phyloP scores from a whole-genome alignment of 2,329 filamentous ascomycete species.

The Thelonectria rubi region DNA sequence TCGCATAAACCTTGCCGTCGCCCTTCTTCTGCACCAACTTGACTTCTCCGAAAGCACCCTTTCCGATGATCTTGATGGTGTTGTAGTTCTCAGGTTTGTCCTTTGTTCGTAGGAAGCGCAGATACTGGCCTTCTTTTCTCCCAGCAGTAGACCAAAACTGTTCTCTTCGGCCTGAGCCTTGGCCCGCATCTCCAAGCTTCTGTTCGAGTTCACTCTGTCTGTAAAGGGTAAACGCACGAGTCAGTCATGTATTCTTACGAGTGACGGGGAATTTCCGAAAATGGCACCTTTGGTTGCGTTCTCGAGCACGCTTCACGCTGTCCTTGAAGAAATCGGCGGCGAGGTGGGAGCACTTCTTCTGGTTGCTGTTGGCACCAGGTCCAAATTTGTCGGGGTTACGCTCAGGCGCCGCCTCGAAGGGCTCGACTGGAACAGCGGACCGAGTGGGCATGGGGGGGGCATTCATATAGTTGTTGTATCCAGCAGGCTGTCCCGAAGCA shows the following conservation, averaged over 20 bases:
- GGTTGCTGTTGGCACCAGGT: constrained; percentile 71
- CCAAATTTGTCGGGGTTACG: constrained; percentile 85
- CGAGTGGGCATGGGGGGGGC: constrained; percentile 72
- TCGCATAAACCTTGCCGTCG: constrained; percentile 95
- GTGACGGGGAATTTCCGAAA: constrained; percentile 15
- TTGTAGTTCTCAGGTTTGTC: constrained; percentile 94
- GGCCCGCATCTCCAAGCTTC: constrained; percentile 79
- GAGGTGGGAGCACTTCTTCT: constrained; percentile 74
- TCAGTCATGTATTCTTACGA: constrained; percentile 20
- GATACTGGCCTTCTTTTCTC: constrained; percentile 88
- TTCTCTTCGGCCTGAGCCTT: constrained; percentile 79
- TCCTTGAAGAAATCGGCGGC: constrained; percentile 98
- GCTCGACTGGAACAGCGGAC: constrained; percentile 68
- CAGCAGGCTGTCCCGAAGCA: constrained; percentile 67
- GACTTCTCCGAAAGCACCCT: constrained; percentile 98
- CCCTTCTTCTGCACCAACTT: constrained; percentile 96
- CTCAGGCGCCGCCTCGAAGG: constrained; percentile 82
- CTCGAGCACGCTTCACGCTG: constrained; percentile 93
- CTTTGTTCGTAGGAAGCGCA: constrained; percentile 92
- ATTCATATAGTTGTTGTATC: constrained; percentile 72
- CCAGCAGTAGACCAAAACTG: constrained; percentile 86
- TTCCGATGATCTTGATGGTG: constrained; percentile 97
- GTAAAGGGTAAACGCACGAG: constrained; percentile 21
- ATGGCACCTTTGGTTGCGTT: constrained; percentile 88
- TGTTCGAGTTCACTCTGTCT: constrained; percentile 94